Percentiles rank a stretch among this genome's conserved stretches.
Conservation (phyloP, 495 filamentous ascomycete genomes). For the Xylona heveae region DNA sequence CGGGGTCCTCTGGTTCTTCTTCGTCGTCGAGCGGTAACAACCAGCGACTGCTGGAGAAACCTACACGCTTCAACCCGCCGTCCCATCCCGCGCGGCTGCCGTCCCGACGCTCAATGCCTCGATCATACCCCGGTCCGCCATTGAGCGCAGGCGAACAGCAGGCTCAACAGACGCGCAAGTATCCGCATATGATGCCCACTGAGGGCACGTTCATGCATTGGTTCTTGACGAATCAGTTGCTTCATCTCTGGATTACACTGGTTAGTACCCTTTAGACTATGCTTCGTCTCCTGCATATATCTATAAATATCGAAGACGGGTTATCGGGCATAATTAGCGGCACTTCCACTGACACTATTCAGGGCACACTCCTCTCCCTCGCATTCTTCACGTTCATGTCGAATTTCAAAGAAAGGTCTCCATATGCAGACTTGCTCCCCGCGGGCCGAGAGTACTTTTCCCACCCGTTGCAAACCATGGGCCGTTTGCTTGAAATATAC, state of each 20-base stretch:
- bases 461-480: constrained; percentile 39
- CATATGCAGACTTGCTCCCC: constrained; percentile 53
- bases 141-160: constrained; percentile 34
- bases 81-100: constrained; percentile 49
- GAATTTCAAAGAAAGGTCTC: constrained; percentile 48
- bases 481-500: constrained; percentile 39
- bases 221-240: constrained; percentile 46
- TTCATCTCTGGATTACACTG: constrained; percentile 62
- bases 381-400: constrained; percentile 43
- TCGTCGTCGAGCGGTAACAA: too few species aligned
- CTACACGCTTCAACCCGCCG: constrained; percentile 64
- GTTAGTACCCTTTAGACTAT: constrained; percentile 27
- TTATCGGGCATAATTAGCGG: neutral
- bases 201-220: constrained; percentile 51
- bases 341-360: neutral
- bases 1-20: too few species aligned
- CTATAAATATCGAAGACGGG: neutral
- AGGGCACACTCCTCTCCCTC: constrained; percentile 47
- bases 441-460: constrained; percentile 30
- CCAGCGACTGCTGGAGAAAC: constrained; percentile 70
- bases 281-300: neutral
- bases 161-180: constrained; percentile 40
- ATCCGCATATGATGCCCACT: constrained; percentile 65
- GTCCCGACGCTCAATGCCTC: constrained; percentile 20
- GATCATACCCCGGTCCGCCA: constrained; percentile 31